Evolutionary conservation across 768 basidiomycete species (phyloP).

Genomic region (Suillus weaverae): DNA sequence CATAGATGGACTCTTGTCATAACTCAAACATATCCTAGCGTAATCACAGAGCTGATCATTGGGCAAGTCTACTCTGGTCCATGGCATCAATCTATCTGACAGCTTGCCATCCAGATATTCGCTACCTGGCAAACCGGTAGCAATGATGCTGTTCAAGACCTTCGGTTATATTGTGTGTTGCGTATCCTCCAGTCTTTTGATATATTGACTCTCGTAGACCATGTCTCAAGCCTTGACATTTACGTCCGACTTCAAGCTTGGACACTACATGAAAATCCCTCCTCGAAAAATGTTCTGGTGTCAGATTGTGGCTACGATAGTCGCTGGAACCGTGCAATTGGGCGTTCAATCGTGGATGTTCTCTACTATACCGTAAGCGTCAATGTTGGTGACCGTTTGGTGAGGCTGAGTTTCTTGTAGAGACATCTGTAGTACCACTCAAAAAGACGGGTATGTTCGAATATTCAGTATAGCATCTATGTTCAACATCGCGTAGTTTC

Average conservation of each 20-base stretch:
- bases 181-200: slow-evolving; percentile 15
- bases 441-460: slow-evolving; percentile 38
- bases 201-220: slow-evolving; percentile 13
- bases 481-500: slow-evolving; percentile 33
- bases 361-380: slow-evolving; percentile 49
- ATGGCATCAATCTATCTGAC: background rate
- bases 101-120: slow-evolving; percentile 44
- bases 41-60: slow-evolving; percentile 79
- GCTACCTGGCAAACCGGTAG: slow-evolving; percentile 74
- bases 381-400: background rate
- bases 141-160: slow-evolving; percentile 87
- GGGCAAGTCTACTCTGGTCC: slow-evolving; percentile 37
- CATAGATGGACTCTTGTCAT: background rate
- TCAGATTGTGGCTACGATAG: slow-evolving; percentile 64
- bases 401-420: slow-evolving; percentile 25
- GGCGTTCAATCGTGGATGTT: slow-evolving; percentile 79
- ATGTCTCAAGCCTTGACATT: slow-evolving; percentile 58
- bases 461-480: background rate
- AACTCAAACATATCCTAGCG: slow-evolving; percentile 32
- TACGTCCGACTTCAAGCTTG: slow-evolving; percentile 77
- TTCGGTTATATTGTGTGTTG: slow-evolving; percentile 63
- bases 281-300: slow-evolving; percentile 71
- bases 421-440: slow-evolving; percentile 45
- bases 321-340: slow-evolving; percentile 74
- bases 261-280: slow-evolving; percentile 64